Percentiles rank a stretch among this genome's conserved stretches.
phyloP scores from a whole-genome alignment of 2,329 filamentous ascomycete species.

The Scedosporium apiospermum region DNA sequence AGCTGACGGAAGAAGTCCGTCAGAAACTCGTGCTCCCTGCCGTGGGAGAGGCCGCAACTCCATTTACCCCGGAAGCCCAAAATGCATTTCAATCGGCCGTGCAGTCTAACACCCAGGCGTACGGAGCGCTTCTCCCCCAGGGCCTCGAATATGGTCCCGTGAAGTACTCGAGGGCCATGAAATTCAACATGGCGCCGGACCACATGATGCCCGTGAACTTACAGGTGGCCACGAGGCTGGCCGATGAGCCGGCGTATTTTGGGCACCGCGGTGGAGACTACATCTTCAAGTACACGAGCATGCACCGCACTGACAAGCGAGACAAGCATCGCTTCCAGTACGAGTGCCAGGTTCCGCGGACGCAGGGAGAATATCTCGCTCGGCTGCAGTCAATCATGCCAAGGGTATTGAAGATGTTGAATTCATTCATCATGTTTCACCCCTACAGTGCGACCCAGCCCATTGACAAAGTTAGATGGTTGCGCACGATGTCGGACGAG shows the following conservation, averaged over 20 bases:
- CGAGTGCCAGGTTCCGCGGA: conserved; percentile 15
- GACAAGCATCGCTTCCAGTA: conserved; percentile 9
- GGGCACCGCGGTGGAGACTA: conserved; percentile 15
- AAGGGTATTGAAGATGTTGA: conserved; percentile 11
- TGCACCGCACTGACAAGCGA: not conserved
- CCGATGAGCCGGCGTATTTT: conserved; percentile 11
- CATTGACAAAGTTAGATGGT: not conserved
- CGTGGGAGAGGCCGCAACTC: not conserved
- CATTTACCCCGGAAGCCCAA: not conserved
- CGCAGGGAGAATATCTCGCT: conserved; percentile 9
- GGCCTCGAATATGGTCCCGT: not conserved
- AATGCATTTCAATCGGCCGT: not conserved
- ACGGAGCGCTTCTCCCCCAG: not conserved
- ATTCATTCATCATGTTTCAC: conserved; percentile 11
- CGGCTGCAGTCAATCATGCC: conserved; percentile 10
- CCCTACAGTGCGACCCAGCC: not conserved
- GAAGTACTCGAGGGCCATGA: not conserved
- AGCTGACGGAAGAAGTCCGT: not conserved
- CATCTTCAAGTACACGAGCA: conserved; percentile 16
- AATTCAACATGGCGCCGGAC: not conserved
- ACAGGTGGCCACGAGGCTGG: not conserved
- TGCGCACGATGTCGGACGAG: not conserved
- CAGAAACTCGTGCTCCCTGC: not conserved
- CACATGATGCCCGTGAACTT: not conserved
- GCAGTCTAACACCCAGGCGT: not conserved